phyloP scores from a whole-genome alignment of 768 basidiomycete species.

The Leccinum fibrillosum region DNA sequence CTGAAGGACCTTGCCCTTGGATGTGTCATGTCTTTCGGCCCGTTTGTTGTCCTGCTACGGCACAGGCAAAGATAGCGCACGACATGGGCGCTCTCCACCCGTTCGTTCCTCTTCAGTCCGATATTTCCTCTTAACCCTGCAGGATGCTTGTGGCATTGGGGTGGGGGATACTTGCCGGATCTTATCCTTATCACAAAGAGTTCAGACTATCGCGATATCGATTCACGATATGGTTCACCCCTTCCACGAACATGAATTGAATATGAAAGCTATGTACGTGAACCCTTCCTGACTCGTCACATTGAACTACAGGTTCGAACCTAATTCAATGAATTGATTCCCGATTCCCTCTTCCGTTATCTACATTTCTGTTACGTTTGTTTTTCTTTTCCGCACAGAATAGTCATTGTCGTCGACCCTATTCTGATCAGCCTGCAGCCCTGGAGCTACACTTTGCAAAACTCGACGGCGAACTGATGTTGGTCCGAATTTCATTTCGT shows the following conservation, averaged over 20 bases:
- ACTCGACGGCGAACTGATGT: slow-evolving; percentile 2
- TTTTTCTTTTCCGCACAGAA: slow-evolving; percentile 36
- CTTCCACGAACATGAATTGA: slow-evolving; percentile 50
- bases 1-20: slow-evolving; percentile 63
- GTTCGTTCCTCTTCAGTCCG: not conserved
- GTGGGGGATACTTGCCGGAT: slow-evolving; percentile 1
- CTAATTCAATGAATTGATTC: slow-evolving; percentile 1
- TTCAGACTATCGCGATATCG: slow-evolving; percentile 62
- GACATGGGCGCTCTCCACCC: slow-evolving; percentile 46
- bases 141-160: not conserved
- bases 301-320: slow-evolving; percentile 8
- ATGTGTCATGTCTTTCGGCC: slow-evolving; percentile 58
- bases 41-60: slow-evolving; percentile 55
- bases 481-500: not conserved
- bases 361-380: slow-evolving; percentile 7
- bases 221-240: slow-evolving; percentile 67
- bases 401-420: slow-evolving; percentile 79
- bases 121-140: not conserved
- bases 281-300: slow-evolving; percentile 9
- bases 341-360: not conserved
- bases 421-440: slow-evolving; percentile 43
- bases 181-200: slow-evolving; percentile 32
- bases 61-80: slow-evolving; percentile 71
- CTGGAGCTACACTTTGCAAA: not conserved
- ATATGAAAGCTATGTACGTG: slow-evolving; percentile 67